Conservation (phyloP, 1,284 basidiomycete genomes). For the Salmacisia buchloeana region DNA sequence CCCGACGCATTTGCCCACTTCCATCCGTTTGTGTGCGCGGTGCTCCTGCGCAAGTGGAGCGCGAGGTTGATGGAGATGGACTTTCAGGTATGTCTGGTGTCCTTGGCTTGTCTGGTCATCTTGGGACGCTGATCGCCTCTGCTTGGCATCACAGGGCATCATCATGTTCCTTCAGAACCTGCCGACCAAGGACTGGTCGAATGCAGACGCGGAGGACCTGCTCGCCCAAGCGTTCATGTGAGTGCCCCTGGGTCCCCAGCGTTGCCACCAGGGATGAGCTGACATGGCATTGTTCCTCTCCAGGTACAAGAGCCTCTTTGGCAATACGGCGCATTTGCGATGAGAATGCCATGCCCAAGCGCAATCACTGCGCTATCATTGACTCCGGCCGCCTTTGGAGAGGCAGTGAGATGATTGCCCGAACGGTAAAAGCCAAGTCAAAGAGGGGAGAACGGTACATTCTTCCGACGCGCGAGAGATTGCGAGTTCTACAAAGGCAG, state of each 20-base stretch:
- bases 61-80: conserved; percentile 42
- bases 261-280: background rate
- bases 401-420: too few relatives aligned
- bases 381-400: too few relatives aligned
- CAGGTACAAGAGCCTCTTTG: conserved; percentile 46
- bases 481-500: too few relatives aligned
- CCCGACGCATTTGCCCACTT: conserved; percentile 48
- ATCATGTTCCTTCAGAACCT: conserved; percentile 98
- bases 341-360: too few relatives aligned
- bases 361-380: too few relatives aligned
- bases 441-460: too few relatives aligned
- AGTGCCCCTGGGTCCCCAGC: conserved; percentile 11
- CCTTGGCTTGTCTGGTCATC: too few relatives aligned
- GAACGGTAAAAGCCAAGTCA: too few relatives aligned
- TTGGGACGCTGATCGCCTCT: background rate
- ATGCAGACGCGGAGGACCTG: conserved; percentile 90
- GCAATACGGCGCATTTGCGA: conserved; percentile 42
- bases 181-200: conserved; percentile 89
- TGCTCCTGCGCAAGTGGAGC: conserved; percentile 47
- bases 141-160: conserved; percentile 64
- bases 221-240: conserved; percentile 88
- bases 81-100: conserved; percentile 28
- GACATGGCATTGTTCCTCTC: background rate
- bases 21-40: conserved; percentile 48
- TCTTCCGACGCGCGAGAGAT: too few relatives aligned